phyloP scores from a whole-genome alignment of 805 yeast species.

The Zygosaccharomyces bailii region DNA sequence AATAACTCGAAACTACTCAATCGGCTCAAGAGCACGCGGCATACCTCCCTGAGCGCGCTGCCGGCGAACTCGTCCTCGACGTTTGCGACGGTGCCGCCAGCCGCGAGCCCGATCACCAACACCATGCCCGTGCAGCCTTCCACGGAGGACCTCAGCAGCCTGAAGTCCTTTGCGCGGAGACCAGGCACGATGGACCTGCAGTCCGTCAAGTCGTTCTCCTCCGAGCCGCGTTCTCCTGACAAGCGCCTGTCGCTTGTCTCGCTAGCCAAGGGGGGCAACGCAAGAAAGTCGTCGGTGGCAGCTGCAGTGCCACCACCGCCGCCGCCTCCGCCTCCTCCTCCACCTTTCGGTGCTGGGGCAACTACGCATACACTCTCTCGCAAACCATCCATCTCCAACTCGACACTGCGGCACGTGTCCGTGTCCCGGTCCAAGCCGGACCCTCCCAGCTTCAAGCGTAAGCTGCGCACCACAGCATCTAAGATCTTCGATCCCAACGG shows the following conservation, averaged over 20 bases:
- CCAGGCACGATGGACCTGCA: constrained; percentile 21
- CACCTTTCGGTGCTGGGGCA: not conserved
- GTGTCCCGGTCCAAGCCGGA: constrained; percentile 11
- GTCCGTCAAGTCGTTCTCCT: constrained; percentile 26
- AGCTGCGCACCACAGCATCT: constrained; percentile 64
- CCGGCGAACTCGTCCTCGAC: constrained; percentile 16
- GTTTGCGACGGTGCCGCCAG: constrained; percentile 6
- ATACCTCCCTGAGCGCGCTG: constrained; percentile 34
- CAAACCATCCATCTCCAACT: constrained; percentile 20
- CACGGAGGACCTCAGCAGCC: constrained; percentile 23
- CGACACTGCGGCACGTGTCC: constrained; percentile 19
- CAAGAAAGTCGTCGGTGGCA: constrained; percentile 1
- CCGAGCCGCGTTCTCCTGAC: constrained; percentile 29
- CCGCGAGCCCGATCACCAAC: constrained; percentile 10
- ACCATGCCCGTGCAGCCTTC: constrained; percentile 10
- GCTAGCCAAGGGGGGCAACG: constrained; percentile 14
- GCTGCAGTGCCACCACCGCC: constrained; percentile 4
- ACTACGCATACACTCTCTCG: constrained; percentile 8
- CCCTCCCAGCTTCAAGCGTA: constrained; percentile 25
- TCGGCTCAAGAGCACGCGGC: constrained; percentile 32
- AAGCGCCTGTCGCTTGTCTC: constrained; percentile 26
- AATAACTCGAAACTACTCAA: constrained; percentile 26
- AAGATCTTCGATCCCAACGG: constrained; percentile 71
- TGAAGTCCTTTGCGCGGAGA: constrained; percentile 17
- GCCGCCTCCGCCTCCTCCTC: constrained; percentile 8